These are phyloP conservation scores for Alternaria alternata DNA, from an alignment of 2,329 filamentous ascomycete genomes.

Conservation along the genomic window DNA sequence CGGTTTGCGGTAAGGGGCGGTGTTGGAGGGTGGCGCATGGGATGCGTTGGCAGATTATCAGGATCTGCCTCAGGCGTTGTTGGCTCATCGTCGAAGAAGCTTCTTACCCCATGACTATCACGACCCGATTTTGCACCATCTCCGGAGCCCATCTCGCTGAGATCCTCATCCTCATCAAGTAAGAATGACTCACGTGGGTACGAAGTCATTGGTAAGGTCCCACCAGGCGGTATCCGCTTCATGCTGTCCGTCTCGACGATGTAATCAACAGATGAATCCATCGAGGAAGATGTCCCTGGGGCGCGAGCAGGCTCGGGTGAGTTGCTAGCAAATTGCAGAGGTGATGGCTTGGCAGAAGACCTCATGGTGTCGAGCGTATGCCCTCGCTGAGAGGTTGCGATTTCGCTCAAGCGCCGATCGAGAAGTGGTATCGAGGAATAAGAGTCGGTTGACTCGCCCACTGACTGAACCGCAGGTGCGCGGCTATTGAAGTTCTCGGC, in stretches of 20 bases:
- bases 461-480: constrained; percentile 48
- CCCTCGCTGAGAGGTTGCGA: constrained; percentile 26
- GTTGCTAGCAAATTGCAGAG: constrained; percentile 35
- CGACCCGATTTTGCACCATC: constrained; percentile 57
- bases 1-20: constrained; percentile 54
- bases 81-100: constrained; percentile 60
- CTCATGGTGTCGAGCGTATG: constrained; percentile 56
- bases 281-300: constrained; percentile 41
- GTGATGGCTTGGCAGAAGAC: constrained; percentile 53
- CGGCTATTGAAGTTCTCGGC: constrained; percentile 41
- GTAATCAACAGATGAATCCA: constrained; percentile 60
- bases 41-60: constrained; percentile 39
- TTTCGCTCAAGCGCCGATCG: constrained; percentile 65
- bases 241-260: constrained; percentile 62
- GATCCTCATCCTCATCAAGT: constrained; percentile 62
- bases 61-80: constrained; percentile 44
- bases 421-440: constrained; percentile 81
- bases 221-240: constrained; percentile 56
- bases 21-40: constrained; percentile 52
- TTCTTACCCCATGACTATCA: constrained; percentile 53
- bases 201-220: constrained; percentile 50
- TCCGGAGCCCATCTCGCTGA: constrained; percentile 63
- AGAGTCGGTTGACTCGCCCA: constrained; percentile 71
- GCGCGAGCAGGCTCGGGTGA: constrained; percentile 24
- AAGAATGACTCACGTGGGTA: constrained; percentile 56